These are phyloP conservation scores for Vigna mungo DNA, from an alignment of 306 rosid genomes.

Conservation along the genomic window DNA sequence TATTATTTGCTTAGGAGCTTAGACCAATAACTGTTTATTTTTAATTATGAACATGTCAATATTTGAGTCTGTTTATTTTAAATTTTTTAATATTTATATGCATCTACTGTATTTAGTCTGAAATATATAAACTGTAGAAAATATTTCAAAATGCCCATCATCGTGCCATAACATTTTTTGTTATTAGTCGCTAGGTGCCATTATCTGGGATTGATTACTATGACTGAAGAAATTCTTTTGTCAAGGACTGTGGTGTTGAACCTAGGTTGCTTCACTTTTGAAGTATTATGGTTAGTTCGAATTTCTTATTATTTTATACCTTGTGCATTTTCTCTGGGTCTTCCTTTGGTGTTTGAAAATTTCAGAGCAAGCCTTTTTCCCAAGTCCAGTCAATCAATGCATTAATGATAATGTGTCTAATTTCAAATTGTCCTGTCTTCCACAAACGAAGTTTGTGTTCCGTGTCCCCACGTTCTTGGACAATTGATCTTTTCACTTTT, in stretches of 20 bases:
- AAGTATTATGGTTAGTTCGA: neutral
- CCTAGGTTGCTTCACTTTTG: neutral
- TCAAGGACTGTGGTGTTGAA: neutral
- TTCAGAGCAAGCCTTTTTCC: neutral
- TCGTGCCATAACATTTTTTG: neutral
- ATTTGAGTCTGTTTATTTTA: neutral
- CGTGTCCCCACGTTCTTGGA: neutral
- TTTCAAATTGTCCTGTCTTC: constrained; percentile 9
- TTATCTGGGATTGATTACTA: neutral
- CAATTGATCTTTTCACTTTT: neutral
- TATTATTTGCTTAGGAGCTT: neutral
- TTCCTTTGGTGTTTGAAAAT: constrained; percentile 11
- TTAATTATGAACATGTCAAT: neutral
- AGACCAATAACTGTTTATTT: neutral
- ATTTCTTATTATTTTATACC: neutral
- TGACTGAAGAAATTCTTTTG: neutral
- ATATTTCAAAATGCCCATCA: neutral
- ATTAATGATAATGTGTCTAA: neutral
- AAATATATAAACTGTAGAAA: neutral
- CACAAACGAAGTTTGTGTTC: neutral
- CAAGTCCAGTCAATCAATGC: neutral
- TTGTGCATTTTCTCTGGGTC: neutral
- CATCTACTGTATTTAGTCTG: neutral
- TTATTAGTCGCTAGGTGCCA: neutral
- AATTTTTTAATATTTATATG: neutral